Evolutionary conservation across 1,139 yeast genomes (phyloP), one percentile per base, ranked within the genome.

Genomic region (Zygosaccharomyces pseudobailii): DNA sequence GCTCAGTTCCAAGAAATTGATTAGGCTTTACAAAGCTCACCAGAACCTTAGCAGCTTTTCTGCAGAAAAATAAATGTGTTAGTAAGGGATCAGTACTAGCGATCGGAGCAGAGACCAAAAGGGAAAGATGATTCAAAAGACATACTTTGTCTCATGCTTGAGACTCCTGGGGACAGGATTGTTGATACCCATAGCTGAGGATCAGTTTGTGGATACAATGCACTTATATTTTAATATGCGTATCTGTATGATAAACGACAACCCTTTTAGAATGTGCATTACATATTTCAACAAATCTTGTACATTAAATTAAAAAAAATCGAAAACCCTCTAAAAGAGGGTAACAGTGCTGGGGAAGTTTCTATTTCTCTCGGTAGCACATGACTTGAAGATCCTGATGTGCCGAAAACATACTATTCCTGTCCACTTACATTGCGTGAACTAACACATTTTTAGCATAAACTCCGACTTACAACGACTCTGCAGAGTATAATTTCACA

Each of bases 121-220:
- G 34, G 17, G 9, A 24, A 2, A n/a, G 13, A 5, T 21, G 8
- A 24, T 3, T 17, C 24, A n/a, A n/a, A 36, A 27, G 10, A 80
- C 90, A 56, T 79, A 84, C 89, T 78, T 84, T 48, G 92, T 80
- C 72, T 92, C 98, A 67, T 84, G 82, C 63, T 80, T 83, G 63
- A 92, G 77, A 64, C 94, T 85, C 69, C 95, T 77, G 50, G 98
- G 98, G 56, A 92, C 80, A 38, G 98, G 98, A 77, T 92, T 92
- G 70, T 90, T 92, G 67, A 92, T 76, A 53, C 87, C 87, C 86
- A 82, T 30, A n/a, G 13, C 80, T 35, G 21, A 31, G 22, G 19
- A 22, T 37, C 25, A 25, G 25, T 41, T 30, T 4, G 7, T 30
- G 13, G 2, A 5, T 3, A 6, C 33, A 30, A 19, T 7, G 6